Percentiles rank a stretch among this genome's conserved stretches.
These are phyloP conservation scores for Cystobasidium sp. DNA, from an alignment of 1,284 basidiomycete genomes.

Conservation along the genomic window DNA sequence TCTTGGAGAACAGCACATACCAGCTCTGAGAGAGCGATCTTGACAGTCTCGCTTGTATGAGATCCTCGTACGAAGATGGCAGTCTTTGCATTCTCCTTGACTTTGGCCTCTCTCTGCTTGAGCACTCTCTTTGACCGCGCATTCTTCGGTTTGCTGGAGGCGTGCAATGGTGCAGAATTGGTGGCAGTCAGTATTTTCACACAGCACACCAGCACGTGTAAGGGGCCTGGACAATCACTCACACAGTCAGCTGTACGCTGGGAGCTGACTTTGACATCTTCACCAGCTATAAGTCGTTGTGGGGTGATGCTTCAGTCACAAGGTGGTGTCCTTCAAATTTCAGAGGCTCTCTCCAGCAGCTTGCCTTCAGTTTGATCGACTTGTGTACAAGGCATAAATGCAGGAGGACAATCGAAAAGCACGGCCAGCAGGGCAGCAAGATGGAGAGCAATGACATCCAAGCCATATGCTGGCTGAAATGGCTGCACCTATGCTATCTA, in stretches of 20 bases:
- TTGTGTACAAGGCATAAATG: neutral
- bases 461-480: too few species aligned
- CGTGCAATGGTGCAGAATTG: neutral
- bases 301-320: neutral
- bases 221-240: neutral
- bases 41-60: conserved; percentile 79
- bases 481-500: too few species aligned
- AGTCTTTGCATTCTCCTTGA: conserved; percentile 81
- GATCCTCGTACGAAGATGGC: conserved; percentile 90
- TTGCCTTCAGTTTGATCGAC: neutral
- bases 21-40: conserved; percentile 82
- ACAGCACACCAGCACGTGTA: neutral
- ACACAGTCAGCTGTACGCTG: conserved; percentile 34
- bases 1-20: conserved; percentile 62
- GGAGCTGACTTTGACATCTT: conserved; percentile 18
- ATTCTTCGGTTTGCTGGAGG: conserved; percentile 86
- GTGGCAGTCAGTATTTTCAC: conserved; percentile 24
- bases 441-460: too few species aligned
- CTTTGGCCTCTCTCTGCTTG: conserved; percentile 83
- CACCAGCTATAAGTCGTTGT: neutral
- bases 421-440: too few species aligned
- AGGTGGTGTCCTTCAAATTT: neutral
- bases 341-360: neutral
- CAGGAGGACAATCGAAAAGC: neutral
- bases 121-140: conserved; percentile 93